Base-by-base conservation (phyloP, 495 filamentous ascomycete genomes). In the Neurospora sp. region DNA sequence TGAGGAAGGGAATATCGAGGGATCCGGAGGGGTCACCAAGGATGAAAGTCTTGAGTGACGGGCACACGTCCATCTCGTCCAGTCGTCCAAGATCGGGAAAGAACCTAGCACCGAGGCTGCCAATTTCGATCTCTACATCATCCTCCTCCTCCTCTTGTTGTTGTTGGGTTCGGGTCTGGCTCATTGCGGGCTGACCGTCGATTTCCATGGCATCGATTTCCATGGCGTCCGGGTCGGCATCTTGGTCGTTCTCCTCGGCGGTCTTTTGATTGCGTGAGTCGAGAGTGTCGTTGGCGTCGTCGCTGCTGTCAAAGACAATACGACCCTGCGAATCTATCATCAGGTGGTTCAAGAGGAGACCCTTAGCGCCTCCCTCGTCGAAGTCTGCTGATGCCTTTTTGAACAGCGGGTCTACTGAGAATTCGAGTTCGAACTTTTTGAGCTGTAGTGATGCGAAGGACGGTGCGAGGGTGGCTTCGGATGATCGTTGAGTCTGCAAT, bases 361-460 rank as follows among this genome's bases (percentile, higher is more conserved):
- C 96, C 82, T 98, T 99, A 20, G 96, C 96, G 69, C 96, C 96
- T 35, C 96, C 96, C 83, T 99, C 96, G 78, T 99, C 96, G 77
- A 98, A 98, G 80, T 99, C 96, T 31, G 96, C 96, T 3, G 94
- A 94, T 0, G 94, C 96, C 77, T 99, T 99, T 79, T 98, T 98
- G 87, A 98, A 99, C 8, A 99, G 83, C 4, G 96, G 96, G 76
- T 99, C 96, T 35, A 99, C 96, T 1, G 94, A 91, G 74, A 99
- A 97, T 77, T 99, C 96, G 40, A 98, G 88, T 75, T 99, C 96
- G 74, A 98, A 93, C 78, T 98, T 98, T 80, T 99, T 98, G 68
- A 98, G 86, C 80, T 96, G 94, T 70, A 99, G 79, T 2, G 94
- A 89, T 22, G 91, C 87, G 79, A 98, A 98, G 0, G 93, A 94